Base-by-base conservation (phyloP, 208 protist species). In the Borovskyia barvae region DNA sequence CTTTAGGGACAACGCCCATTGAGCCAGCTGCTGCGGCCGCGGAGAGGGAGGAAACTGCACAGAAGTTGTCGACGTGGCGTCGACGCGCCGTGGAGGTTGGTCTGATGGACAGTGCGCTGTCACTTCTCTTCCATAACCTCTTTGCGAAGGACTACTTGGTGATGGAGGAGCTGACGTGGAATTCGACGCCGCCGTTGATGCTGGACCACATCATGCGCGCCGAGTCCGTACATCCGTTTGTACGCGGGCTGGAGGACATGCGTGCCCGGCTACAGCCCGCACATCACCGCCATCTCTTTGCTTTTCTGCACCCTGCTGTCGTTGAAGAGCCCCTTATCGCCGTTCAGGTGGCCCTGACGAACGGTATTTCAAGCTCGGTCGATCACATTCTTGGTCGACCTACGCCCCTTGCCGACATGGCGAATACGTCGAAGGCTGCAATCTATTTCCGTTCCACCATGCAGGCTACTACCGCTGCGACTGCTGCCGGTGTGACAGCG, bases 81-180 rank as follows among this genome's bases (percentile, higher is more conserved):
- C 24, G 48, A 14, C 76, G 86, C 5, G 72, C 80, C 26, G 63
- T 72, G 35, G 74, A 90, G 37, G 53, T 94, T 1, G 70, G 64
- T 12, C 66, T 65, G 9, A 67, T 95, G 15, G 80, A 92, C 60
- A 49, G 41, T 24, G 66, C 77, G 5, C 54, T 95, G 15, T 62
- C 72, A 17, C 61, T 75, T 37, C 54, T 93, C 32, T 89, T 95
- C 36, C 74, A 80, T 43, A 77, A 90, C 37, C 88, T 89, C 53
- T 93, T 92, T 57, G 61, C 71, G 14, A 85, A 83, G 66, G 75
- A 87, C 58, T 93, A 83, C 57, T 56, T 95, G 2, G 73, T 90
- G 46, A 87, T 92, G 77, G 82, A 93, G 56, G 89, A 95, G 70
- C 68, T 95, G 28, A 83, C 74, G n/a, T 95, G 88, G 88, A 53